Evolutionary conservation across 176 grass and related monocot genomes (phyloP).

Genomic region (Avena eriantha): DNA sequence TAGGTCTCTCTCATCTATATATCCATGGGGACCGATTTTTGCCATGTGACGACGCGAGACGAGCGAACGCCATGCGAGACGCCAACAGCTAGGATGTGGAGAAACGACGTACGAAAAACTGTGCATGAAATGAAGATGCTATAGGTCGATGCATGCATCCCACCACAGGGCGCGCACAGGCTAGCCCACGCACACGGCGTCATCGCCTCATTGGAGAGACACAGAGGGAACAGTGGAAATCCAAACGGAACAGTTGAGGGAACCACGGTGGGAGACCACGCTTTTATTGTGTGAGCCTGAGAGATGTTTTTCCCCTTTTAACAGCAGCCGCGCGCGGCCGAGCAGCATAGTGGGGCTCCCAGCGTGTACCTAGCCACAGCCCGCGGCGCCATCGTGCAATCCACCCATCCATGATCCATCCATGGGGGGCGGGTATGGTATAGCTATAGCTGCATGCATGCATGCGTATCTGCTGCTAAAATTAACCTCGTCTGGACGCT

Average conservation of each 20-base stretch:
- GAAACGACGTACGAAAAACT: not conserved
- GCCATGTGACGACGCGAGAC: not conserved
- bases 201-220: not conserved
- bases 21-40: not conserved
- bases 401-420: not conserved
- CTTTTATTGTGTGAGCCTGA: slow-evolving; percentile 38
- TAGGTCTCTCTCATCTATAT: not conserved
- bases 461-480: slow-evolving; percentile 15
- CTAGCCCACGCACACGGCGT: slow-evolving; percentile 9
- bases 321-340: slow-evolving; percentile 14
- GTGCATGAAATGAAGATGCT: slow-evolving; percentile 40
- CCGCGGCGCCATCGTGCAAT: not conserved
- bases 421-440: not conserved
- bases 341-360: not conserved
- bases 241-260: slow-evolving; percentile 11
- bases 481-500: not conserved
- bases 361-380: slow-evolving; percentile 11
- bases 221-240: slow-evolving; percentile 1
- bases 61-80: not conserved
- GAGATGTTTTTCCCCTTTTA: slow-evolving; percentile 31
- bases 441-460: slow-evolving; percentile 19
- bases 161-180: not conserved
- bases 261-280: slow-evolving; percentile 35
- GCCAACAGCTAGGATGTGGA: not conserved
- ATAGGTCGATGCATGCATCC: not conserved